A percentile compares a stretch with the other conserved stretches of the same genome.
phyloP scores from a whole-genome alignment of 768 basidiomycete genomes.

The Coprinopsis strossmayeri region DNA sequence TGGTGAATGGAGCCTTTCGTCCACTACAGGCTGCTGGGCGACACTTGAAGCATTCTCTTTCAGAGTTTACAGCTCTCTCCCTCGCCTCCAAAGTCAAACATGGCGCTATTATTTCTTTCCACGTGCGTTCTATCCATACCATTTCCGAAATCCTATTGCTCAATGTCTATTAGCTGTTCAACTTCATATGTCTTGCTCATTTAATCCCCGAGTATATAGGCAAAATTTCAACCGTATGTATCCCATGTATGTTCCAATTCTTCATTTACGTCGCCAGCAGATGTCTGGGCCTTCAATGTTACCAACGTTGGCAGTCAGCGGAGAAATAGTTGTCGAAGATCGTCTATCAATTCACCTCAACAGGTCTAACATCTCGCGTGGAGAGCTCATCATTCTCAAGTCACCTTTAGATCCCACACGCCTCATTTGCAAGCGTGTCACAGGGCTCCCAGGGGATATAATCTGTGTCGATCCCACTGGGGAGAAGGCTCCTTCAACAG shows the following conservation, averaged over 20 bases:
- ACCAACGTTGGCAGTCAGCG: conserved; percentile 56
- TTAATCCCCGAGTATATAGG: conserved; percentile 57
- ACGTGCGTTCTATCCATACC: neutral
- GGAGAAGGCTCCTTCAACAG: conserved; percentile 49
- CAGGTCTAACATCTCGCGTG: conserved; percentile 50
- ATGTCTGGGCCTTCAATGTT: conserved; percentile 76
- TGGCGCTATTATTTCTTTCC: neutral
- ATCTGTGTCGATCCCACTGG: conserved; percentile 87
- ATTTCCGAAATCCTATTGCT: neutral
- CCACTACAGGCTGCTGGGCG: neutral
- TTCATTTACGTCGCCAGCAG: conserved; percentile 27
- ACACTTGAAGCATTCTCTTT: neutral
- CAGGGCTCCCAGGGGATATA: conserved; percentile 86
- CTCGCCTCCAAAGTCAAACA: neutral
- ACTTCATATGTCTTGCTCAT: conserved; percentile 52
- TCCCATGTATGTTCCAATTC: too few species aligned
- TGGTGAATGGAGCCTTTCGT: neutral
- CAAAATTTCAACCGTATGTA: conserved; percentile 11
- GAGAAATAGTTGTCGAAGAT: conserved; percentile 62
- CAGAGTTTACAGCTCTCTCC: neutral
- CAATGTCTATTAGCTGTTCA: conserved; percentile 35
- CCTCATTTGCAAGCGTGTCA: conserved; percentile 80
- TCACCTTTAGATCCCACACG: conserved; percentile 65
- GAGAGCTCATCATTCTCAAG: conserved; percentile 68
- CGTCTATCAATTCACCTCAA: conserved; percentile 46